phyloP scores from a whole-genome alignment of 2,329 filamentous ascomycete genomes.

The Talaromyces sp. region DNA sequence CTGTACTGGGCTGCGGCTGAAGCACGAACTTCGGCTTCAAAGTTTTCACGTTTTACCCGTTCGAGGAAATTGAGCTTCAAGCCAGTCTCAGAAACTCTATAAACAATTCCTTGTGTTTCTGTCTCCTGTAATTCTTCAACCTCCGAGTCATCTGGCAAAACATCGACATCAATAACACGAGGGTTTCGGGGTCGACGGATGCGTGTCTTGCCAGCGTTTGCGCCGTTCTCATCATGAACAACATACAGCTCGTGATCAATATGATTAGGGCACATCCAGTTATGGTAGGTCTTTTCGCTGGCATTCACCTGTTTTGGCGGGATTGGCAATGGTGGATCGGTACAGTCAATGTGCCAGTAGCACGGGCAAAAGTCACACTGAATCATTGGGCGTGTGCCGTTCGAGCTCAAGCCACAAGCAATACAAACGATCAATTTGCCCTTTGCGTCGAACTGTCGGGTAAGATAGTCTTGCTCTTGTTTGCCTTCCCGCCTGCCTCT shows the following conservation, averaged over 20 bases:
- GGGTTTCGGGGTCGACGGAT: constrained; percentile 31
- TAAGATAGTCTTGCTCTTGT: constrained; percentile 25
- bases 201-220: constrained; percentile 36
- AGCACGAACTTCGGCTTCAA: constrained; percentile 19
- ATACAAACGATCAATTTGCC: constrained; percentile 73
- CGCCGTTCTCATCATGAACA: constrained; percentile 47
- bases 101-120: constrained; percentile 59
- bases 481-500: constrained; percentile 13
- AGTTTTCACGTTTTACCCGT: constrained; percentile 47
- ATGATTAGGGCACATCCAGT: constrained; percentile 87
- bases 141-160: constrained; percentile 53
- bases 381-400: constrained; percentile 66
- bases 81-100: constrained; percentile 59
- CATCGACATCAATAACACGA: constrained; percentile 65
- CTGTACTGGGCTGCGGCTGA: constrained; percentile 20
- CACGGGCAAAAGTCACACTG: constrained; percentile 78
- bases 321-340: constrained; percentile 75
- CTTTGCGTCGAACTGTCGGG: constrained; percentile 63
- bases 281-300: constrained; percentile 55
- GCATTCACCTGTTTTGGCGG: constrained; percentile 56
- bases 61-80: constrained; percentile 69
- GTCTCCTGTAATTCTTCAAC: constrained; percentile 53
- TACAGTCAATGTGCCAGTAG: constrained; percentile 88
- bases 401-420: constrained; percentile 63
- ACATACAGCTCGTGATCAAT: constrained; percentile 63